phyloP scores from a whole-genome alignment of 148 eudicot species.

The Dysphania ambrosioides region DNA sequence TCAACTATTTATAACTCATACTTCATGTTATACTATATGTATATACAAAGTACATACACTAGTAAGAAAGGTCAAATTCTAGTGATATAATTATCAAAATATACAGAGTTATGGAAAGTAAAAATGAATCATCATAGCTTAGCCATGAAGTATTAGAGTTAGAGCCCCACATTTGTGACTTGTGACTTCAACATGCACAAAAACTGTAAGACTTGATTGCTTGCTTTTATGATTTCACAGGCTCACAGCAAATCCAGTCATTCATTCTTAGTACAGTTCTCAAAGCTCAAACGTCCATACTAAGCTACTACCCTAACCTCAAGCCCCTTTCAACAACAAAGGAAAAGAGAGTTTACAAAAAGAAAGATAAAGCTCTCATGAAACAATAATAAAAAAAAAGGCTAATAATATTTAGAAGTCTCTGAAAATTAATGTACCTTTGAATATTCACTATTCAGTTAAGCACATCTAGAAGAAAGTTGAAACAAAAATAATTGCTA shows the following conservation, averaged over 20 bases:
- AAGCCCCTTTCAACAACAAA: conserved; percentile 11
- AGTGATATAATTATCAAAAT: background rate
- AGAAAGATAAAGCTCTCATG: conserved; percentile 21
- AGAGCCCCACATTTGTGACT: conserved; percentile 1
- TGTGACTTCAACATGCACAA: conserved; percentile 18
- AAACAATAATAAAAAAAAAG: conserved; percentile 7
- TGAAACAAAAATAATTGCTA: too few relatives aligned
- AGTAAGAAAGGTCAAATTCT: too few relatives aligned
- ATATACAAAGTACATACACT: too few relatives aligned
- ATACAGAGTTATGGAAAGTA: background rate
- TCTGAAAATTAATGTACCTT: conserved; percentile 12
- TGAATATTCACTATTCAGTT: conserved; percentile 19
- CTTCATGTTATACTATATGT: too few relatives aligned
- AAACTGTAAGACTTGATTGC: conserved; percentile 1
- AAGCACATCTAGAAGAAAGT: too few relatives aligned
- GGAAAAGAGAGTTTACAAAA: conserved; percentile 8
- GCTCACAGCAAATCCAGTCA: conserved; percentile 4
- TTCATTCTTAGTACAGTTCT: background rate
- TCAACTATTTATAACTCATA: too few relatives aligned
- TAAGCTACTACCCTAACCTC: too few relatives aligned
- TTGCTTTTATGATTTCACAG: conserved; percentile 6
- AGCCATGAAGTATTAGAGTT: conserved; percentile 16
- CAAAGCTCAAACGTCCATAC: background rate
- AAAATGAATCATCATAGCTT: conserved; percentile 1
- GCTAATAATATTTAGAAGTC: conserved; percentile 5